Evolutionary conservation across 192 early-diverging fungal species (phyloP), one percentile per base, ranked within the genome.

Genomic region (Entophlyctis luteolus): DNA sequence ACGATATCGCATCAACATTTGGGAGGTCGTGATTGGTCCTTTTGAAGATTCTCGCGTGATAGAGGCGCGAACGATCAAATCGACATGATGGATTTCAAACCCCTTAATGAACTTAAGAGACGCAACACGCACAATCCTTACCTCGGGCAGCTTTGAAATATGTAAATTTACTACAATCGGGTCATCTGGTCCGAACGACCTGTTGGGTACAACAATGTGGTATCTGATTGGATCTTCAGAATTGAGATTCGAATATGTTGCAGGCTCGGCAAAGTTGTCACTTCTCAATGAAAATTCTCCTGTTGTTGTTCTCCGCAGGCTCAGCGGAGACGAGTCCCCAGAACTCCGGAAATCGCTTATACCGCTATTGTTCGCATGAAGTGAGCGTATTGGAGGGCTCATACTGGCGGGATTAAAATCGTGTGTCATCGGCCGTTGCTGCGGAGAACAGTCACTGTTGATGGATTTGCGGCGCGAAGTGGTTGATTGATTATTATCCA

Each of bases 171-270:
- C 47, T 10, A 28, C 5, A 31, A 67, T 55, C n/a, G 38, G 35
- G 27, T 67, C 65, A 39, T 55, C 52, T 37, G 65, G 65, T 16
- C 65, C 65, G 29, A 67, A 55, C 3, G 38, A 55, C 10, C 65
- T 33, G 5, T 10, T 37, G 5, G 65, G 65, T 12, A 67, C 33
- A 28, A 56, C 34, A 34, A 67, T 55, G 18, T 56, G 32, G 31
- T 67, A 67, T 0, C 27, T 16, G 35, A 67, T 34, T 2, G 36
- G 33, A 37, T 58, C 52, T n/a, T 20, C 36, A 5, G 50, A 12
- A 10, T 5, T 10, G n/a, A 54, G 33, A 5, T 37, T 55, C 0
- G 65, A 33, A 48, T 55, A 45, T 8, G 39, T 42, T 8, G 49
- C 52, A 27, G 65, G 32, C 14, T 34, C 36, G 8, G 35, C 29